These are phyloP conservation scores for Russula ochroleuca DNA, from an alignment of 768 basidiomycete species.

Conservation along the genomic window DNA sequence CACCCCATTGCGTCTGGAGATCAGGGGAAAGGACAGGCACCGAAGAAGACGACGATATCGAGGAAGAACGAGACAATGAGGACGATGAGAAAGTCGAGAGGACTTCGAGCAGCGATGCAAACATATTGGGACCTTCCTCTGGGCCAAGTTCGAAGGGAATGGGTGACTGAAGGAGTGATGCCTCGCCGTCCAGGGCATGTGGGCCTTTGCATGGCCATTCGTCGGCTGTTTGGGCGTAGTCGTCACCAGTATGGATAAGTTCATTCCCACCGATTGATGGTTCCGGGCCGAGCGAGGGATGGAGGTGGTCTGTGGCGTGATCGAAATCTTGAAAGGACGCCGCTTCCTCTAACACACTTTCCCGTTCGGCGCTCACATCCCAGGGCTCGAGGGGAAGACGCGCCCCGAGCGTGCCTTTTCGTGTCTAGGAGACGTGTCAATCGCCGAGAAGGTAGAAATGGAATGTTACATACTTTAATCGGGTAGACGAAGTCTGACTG, in stretches of 20 bases:
- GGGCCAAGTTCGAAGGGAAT: slow-evolving; percentile 26
- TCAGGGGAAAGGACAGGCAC: slow-evolving; percentile 27
- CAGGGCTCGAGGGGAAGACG: slow-evolving; percentile 44
- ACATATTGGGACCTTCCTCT: slow-evolving; percentile 34
- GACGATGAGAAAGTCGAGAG: slow-evolving; percentile 33
- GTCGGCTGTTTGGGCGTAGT: slow-evolving; percentile 1
- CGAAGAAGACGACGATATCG: slow-evolving; percentile 28
- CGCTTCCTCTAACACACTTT: slow-evolving; percentile 15
- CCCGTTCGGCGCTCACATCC: slow-evolving; percentile 30
- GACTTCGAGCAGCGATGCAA: slow-evolving; percentile 36
- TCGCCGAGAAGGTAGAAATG: slow-evolving; percentile 3
- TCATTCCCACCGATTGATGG: slow-evolving; percentile 6
- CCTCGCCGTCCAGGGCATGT: slow-evolving; percentile 16
- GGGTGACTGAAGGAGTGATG: slow-evolving; percentile 13
- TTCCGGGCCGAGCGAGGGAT: slow-evolving; percentile 13
- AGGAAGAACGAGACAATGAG: slow-evolving; percentile 37
- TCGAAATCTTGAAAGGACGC: slow-evolving; percentile 19
- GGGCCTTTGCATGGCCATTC: slow-evolving; percentile 4
- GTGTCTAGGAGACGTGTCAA: slow-evolving; percentile 32
- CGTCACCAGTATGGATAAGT: slow-evolving; percentile 10
- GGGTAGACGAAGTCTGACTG: slow-evolving; percentile 37
- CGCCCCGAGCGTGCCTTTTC: slow-evolving; percentile 42
- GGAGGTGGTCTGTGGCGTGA: slow-evolving; percentile 14
- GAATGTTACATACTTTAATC: slow-evolving; percentile 35
- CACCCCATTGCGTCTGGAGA: slow-evolving; percentile 13